Base-by-base conservation (phyloP, 2,329 filamentous ascomycete genomes). In the Colletotrichum sp. region DNA sequence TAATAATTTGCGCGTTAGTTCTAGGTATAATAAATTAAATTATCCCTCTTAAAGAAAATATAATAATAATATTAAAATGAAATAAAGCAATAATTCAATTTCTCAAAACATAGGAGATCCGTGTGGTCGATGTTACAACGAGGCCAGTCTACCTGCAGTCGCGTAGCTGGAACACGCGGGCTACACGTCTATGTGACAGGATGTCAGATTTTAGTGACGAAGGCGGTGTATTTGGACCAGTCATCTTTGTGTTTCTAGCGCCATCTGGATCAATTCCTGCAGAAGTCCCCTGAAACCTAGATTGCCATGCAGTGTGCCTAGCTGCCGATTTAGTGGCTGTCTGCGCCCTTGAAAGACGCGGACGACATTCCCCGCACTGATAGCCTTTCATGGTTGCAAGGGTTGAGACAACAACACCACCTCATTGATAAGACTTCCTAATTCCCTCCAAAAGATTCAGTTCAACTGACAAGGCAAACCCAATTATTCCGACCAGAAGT, bases 91-190 rank as follows among this genome's bases (percentile, higher is more conserved):
- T 2, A 7, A 27, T 27, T 22, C 5, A 28, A 9, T 15, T 1
- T 1, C n/a, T 16, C 22, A 0, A 27, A 56, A 0, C 3, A 3
- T 2, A 43, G 18, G 18, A 43, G 10, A n/a, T 43, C 9, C 39
- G 5, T n/a, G 18, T n/a, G 18, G n/a, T n/a, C 39, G 39, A n/a
- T 18, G 16, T 4, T n/a, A 5, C 6, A 1, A 10, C 18, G 18
- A n/a, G n/a, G 6, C n/a, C 43, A 48, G 6, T 48, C 43, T n/a
- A n/a, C 43, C 43, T 22, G 43, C 43, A 22, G n/a, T 10, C 43
- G 43, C n/a, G 43, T 10, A 12, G 43, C 10, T 13, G 6, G 3
- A 48, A 6, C n/a, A 48, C n/a, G 8, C 36, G 15, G 36, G n/a
- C 39, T 43, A n/a, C 39, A 5, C 3, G 39, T n/a, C 39, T 43